Base-by-base conservation (phyloP, 192 early-diverging fungal species). In the Helicostylum pulchrum region DNA sequence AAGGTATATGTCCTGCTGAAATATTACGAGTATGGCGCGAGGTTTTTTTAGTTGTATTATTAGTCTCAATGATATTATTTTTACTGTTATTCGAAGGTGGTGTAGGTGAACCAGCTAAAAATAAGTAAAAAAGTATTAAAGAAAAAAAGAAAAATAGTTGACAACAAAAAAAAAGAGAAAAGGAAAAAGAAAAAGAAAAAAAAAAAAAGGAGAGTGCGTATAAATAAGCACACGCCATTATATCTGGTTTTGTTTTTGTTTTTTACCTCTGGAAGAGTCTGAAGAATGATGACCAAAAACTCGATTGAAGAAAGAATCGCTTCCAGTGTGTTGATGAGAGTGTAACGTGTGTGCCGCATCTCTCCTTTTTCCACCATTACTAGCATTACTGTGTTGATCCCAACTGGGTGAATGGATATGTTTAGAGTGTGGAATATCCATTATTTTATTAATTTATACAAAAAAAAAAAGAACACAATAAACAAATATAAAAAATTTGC, bases 211-310 rank as follows among this genome's bases (percentile, higher is more conserved):
- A 21, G 23, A 32, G 26, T 10, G 23, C 2, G 32, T 54, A 54
- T n/a, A 54, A 52, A 52, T n/a, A 26, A 52, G 19, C 8, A 39
- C 36, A 39, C 36, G 36, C 36, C 36, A 39, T 39, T 3, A 39
- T 39, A 39, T 48, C 4, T 48, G 4, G 3, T 30, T 14, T 34
- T 36, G 11, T 30, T 34, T 54, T n/a, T 7, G 7, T 54, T 31
- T 21, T 14, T 44, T 58, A 58, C 56, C 56, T 58, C 56, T 31
- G 15, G 56, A 58, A 36, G 56, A 58, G 12, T 58, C 56, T 20
- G 56, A 42, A n/a, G 56, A 58, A 58, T 58, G 56, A 58, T 58
- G 56, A 42, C 56, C 56, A 58, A 58, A 58, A 1, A 58, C 56
- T 8, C 56, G 34, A 20, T 39, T 58, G 12, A 58, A 58, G n/a